These are phyloP conservation scores for Xylaria acuta DNA, from an alignment of 495 filamentous ascomycete species.

Conservation along the genomic window DNA sequence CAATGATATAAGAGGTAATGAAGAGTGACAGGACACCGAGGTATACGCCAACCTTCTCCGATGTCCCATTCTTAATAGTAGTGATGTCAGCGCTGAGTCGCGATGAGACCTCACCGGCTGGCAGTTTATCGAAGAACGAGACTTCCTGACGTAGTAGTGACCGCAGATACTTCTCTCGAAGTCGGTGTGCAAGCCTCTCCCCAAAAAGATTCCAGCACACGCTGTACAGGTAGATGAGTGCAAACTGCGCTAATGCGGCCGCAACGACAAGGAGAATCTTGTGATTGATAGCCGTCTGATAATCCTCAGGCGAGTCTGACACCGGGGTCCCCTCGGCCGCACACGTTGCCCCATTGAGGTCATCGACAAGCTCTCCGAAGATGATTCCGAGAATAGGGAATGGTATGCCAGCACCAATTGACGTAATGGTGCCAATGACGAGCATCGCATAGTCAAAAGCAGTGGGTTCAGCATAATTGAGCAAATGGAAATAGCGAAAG, in stretches of 20 bases:
- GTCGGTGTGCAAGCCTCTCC: conserved; percentile 64
- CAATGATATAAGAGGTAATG: conserved; percentile 67
- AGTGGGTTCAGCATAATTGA: conserved; percentile 46
- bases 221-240: conserved; percentile 62
- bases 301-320: conserved; percentile 31
- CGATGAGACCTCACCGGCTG: conserved; percentile 66
- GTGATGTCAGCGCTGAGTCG: conserved; percentile 66
- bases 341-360: conserved; percentile 67
- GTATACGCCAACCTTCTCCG: conserved; percentile 70
- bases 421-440: conserved; percentile 56
- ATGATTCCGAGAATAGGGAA: conserved; percentile 72
- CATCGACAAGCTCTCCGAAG: conserved; percentile 71
- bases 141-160: conserved; percentile 66
- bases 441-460: conserved; percentile 56
- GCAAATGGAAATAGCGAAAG: conserved; percentile 45
- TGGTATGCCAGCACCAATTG: conserved; percentile 69
- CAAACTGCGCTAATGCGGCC: conserved; percentile 66
- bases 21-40: conserved; percentile 66
- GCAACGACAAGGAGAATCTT: conserved; percentile 69
- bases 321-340: conserved; percentile 29
- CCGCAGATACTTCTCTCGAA: conserved; percentile 65
- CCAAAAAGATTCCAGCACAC: conserved; percentile 67
- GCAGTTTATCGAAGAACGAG: conserved; percentile 64
- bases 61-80: conserved; percentile 66
- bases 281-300: conserved; percentile 56